These are phyloP conservation scores for Glycine tomentella DNA, from an alignment of 306 rosid species.

Conservation along the genomic window DNA sequence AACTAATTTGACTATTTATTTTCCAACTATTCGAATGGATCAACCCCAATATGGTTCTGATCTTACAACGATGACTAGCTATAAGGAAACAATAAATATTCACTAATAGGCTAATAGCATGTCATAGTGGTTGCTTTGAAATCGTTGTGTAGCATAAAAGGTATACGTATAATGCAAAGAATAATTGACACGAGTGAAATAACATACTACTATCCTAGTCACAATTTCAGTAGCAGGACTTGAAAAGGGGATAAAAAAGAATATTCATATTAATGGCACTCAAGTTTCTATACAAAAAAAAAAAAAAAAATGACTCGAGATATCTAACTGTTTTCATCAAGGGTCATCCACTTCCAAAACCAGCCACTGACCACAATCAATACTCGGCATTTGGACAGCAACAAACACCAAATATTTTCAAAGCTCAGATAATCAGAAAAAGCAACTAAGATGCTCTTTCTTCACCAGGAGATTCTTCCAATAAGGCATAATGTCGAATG, in stretches of 20 bases:
- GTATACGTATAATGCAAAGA: slow-evolving; percentile 20
- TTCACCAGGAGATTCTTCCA: slow-evolving; percentile 44
- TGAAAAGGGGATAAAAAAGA: slow-evolving; percentile 12
- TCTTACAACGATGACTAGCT: not conserved
- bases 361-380: slow-evolving; percentile 29
- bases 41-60: not conserved
- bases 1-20: too few relatives aligned
- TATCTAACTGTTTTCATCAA: slow-evolving; percentile 18
- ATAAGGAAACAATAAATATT: not conserved
- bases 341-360: not conserved
- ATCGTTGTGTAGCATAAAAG: slow-evolving; percentile 4
- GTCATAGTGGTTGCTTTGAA: not conserved
- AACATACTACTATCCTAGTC: slow-evolving; percentile 11
- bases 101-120: not conserved
- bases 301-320: slow-evolving; percentile 28
- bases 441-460: slow-evolving; percentile 36
- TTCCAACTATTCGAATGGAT: not conserved
- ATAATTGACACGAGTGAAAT: slow-evolving; percentile 3
- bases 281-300: slow-evolving; percentile 44
- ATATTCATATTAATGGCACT: slow-evolving; percentile 5
- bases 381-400: slow-evolving; percentile 48
- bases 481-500: not conserved
- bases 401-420: slow-evolving; percentile 44
- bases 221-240: not conserved
- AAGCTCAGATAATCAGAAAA: slow-evolving; percentile 1